Evolutionary conservation across 768 basidiomycete genomes (phyloP).

Genomic region (Trametes punicea): DNA sequence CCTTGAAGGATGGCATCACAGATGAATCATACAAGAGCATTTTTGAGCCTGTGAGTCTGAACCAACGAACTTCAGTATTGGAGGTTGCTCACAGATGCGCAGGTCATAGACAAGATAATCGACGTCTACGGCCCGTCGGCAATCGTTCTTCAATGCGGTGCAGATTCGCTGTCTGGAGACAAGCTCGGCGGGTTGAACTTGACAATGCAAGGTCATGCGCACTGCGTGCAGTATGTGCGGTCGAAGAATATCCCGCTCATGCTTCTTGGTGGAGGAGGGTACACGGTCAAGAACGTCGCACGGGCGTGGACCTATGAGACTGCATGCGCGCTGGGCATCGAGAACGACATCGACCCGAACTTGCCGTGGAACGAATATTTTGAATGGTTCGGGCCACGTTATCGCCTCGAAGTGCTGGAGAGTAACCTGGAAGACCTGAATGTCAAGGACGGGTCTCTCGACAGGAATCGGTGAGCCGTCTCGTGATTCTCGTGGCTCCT

Average conservation of each 20-base stretch:
- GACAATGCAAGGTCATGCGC: constrained; percentile 92
- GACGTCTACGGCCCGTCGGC: constrained; percentile 87
- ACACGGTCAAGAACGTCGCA: constrained; percentile 95
- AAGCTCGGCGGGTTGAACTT: constrained; percentile 96
- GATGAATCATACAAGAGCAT: constrained; percentile 84
- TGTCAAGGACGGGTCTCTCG: constrained; percentile 71
- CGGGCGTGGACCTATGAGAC: constrained; percentile 97
- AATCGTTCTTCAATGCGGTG: constrained; percentile 92
- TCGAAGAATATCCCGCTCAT: constrained; percentile 83
- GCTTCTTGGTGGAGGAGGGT: constrained; percentile 92
- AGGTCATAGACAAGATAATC: constrained; percentile 83
- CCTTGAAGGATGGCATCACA: constrained; percentile 89
- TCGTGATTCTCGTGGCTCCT: not conserved
- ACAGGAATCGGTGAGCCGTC: constrained; percentile 64
- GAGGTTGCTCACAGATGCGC: constrained; percentile 19
- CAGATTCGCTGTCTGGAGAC: constrained; percentile 93
- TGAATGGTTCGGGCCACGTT: constrained; percentile 97
- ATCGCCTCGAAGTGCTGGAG: constrained; percentile 83
- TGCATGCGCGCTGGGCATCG: constrained; percentile 86
- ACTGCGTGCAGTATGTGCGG: constrained; percentile 85
- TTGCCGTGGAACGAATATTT: constrained; percentile 88
- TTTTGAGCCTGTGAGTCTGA: constrained; percentile 78
- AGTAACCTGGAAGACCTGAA: constrained; percentile 98
- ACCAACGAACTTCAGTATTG: not conserved
- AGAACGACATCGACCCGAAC: constrained; percentile 72